Base-by-base conservation (phyloP, 1,284 basidiomycete species). In the Heterobasidion parviporum region DNA sequence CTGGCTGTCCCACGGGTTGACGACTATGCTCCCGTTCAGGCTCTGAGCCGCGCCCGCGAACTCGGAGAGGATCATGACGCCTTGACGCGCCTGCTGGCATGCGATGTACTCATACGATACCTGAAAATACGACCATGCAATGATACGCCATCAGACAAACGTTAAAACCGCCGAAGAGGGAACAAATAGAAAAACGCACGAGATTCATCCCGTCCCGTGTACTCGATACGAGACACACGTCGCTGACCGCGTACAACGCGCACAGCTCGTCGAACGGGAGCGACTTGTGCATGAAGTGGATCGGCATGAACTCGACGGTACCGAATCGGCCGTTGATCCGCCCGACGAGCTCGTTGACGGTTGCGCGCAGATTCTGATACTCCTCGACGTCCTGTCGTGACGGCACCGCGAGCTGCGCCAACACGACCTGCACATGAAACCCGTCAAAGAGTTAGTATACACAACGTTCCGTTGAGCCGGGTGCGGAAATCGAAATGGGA, bases 81-180 rank as follows among this genome's bases (percentile, higher is more conserved):
- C 97, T 65, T 98, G 92, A 15, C 88, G 82, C 54, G 89, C 85
- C 64, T 92, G 85, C 68, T 99, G 97, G 65, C 93, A 95, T 0
- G 96, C 94, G 65, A 98, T 90, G 71, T 99, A 99, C 71, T 99
- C 97, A 74, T 99, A 99, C 9, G 95, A 97, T n/a, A 98, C 94
- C 94, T 95, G 62, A 14, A 51, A 48, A 48, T 48, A 32, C 10
- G 18, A 48, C 18, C 16, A 26, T 10, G 3, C 64, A 49, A 62
- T 50, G 50, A 43, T 5, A 56, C n/a, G 38, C 12, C 10, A 26
- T 26, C 3, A 8, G 26, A 8, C 8, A 41, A 38, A 54, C 18
- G 26, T 15, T 26, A 20, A 38, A 26, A 54, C 12, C 15, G 14
- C 15, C 44, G 45, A 14, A 49, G 33, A 35, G 44, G 10, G 20